Conservation (phyloP, 2,329 filamentous ascomycete genomes). For the Cylindrodendrum hubeiense region DNA sequence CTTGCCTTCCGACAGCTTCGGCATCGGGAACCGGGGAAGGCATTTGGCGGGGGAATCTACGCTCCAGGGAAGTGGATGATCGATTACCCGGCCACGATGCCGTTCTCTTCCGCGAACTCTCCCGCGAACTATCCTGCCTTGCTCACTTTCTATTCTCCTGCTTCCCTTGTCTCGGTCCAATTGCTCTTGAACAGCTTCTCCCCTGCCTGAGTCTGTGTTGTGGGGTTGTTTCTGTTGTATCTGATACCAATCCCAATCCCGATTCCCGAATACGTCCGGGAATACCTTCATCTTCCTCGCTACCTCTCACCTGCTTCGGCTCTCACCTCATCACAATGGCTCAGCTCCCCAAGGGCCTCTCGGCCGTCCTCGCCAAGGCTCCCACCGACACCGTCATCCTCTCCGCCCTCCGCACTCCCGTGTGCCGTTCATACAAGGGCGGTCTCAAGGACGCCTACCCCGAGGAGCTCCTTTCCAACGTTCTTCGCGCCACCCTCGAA, state of each 20-base stretch:
- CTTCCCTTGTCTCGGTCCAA: slow-evolving; percentile 13
- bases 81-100: slow-evolving; percentile 37
- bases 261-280: slow-evolving; percentile 16
- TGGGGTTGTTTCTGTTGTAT: neutral
- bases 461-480: slow-evolving; percentile 83
- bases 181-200: slow-evolving; percentile 2
- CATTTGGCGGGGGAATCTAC: slow-evolving; percentile 25
- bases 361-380: slow-evolving; percentile 81
- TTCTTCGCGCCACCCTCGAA: slow-evolving; percentile 60
- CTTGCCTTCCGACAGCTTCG: slow-evolving; percentile 29
- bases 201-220: neutral
- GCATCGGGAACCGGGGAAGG: slow-evolving; percentile 32
- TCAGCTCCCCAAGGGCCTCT: slow-evolving; percentile 65
- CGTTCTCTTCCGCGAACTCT: slow-evolving; percentile 17
- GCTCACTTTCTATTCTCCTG: neutral
- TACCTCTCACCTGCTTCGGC: neutral
- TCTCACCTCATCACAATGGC: slow-evolving; percentile 31
- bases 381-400: slow-evolving; percentile 89
- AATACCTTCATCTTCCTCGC: slow-evolving; percentile 18
- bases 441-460: slow-evolving; percentile 89
- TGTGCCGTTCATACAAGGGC: slow-evolving; percentile 87
- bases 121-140: slow-evolving; percentile 8
- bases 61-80: slow-evolving; percentile 37
- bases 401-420: slow-evolving; percentile 88
- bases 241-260: slow-evolving; percentile 8